phyloP scores from a whole-genome alignment of 2,329 filamentous ascomycete species.

The Scopulariopsis brevicaulis region DNA sequence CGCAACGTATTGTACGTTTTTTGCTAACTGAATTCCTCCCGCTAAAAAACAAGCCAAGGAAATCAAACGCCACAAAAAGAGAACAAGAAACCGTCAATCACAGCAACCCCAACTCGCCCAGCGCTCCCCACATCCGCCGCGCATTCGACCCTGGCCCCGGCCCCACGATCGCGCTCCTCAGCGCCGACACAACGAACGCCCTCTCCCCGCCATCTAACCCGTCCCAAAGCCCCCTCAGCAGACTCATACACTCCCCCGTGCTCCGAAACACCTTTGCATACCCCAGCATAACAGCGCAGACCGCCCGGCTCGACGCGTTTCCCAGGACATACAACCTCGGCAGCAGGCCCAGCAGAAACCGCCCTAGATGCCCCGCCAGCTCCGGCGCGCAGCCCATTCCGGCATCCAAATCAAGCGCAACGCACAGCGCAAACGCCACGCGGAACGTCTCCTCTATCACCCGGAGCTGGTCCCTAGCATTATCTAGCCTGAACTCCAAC shows the following conservation, averaged over 20 bases:
- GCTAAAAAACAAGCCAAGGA: too few species aligned
- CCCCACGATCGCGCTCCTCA: background rate
- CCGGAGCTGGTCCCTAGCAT: background rate
- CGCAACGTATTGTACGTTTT: too few species aligned
- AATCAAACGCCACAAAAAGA: too few species aligned
- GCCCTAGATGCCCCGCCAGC: conserved; percentile 12
- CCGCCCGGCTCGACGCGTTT: conserved; percentile 1
- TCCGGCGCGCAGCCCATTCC: conserved; percentile 15
- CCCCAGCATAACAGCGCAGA: conserved; percentile 11
- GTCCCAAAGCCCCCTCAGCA: conserved; percentile 12
- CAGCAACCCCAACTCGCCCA: background rate
- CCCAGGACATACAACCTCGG: conserved; percentile 9
- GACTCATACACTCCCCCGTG: conserved; percentile 3
- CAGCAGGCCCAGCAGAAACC: conserved; percentile 13
- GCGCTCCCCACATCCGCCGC: background rate
- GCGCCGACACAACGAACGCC: conserved; percentile 2
- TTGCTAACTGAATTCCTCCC: too few species aligned
- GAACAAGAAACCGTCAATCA: background rate
- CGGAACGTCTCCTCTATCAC: conserved; percentile 5
- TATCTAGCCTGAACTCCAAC: background rate
- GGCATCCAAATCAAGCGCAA: conserved; percentile 14
- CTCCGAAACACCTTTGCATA: conserved; percentile 12
- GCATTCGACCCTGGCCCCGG: background rate
- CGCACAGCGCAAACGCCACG: conserved; percentile 12
- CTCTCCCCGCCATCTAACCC: conserved; percentile 11